phyloP scores from a whole-genome alignment of 2,329 filamentous ascomycete species.

The Pseudogymnoascus sp. region DNA sequence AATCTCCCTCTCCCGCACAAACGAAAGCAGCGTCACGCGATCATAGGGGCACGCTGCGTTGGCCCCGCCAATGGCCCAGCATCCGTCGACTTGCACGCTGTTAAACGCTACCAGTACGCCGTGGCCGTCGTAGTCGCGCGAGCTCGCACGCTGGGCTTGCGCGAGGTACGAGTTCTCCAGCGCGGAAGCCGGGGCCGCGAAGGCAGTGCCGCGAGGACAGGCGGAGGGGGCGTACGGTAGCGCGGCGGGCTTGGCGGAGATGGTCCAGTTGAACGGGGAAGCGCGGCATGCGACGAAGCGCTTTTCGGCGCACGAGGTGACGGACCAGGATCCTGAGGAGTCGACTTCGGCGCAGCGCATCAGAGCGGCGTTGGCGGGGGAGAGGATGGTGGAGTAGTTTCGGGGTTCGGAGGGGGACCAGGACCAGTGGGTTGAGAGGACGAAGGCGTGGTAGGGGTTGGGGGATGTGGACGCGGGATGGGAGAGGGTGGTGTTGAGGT shows the following conservation, averaged over 20 bases:
- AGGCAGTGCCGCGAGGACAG: constrained; percentile 42
- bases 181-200: constrained; percentile 50
- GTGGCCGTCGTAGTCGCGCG: constrained; percentile 15
- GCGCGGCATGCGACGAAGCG: constrained; percentile 50
- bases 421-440: constrained; percentile 46
- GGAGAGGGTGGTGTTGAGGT: constrained; percentile 46
- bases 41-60: constrained; percentile 52
- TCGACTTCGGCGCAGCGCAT: constrained; percentile 45
- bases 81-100: constrained; percentile 43
- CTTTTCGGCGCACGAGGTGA: constrained; percentile 43
- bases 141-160: constrained; percentile 20
- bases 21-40: constrained; percentile 26
- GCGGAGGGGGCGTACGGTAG: constrained; percentile 36
- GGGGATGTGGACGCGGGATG: constrained; percentile 40
- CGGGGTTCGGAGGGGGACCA: constrained; percentile 49
- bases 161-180: constrained; percentile 54
- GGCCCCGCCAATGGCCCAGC: constrained; percentile 51
- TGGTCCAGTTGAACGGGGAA: constrained; percentile 47
- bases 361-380: constrained; percentile 23
- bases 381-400: constrained; percentile 22
- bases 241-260: constrained; percentile 34
- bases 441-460: constrained; percentile 41
- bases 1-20: constrained; percentile 38
- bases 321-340: constrained; percentile 46
- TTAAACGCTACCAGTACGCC: constrained; percentile 54